These are phyloP conservation scores for Schizonepeta tenuifolia DNA, from an alignment of 257 asterid genomes.

Conservation along the genomic window DNA sequence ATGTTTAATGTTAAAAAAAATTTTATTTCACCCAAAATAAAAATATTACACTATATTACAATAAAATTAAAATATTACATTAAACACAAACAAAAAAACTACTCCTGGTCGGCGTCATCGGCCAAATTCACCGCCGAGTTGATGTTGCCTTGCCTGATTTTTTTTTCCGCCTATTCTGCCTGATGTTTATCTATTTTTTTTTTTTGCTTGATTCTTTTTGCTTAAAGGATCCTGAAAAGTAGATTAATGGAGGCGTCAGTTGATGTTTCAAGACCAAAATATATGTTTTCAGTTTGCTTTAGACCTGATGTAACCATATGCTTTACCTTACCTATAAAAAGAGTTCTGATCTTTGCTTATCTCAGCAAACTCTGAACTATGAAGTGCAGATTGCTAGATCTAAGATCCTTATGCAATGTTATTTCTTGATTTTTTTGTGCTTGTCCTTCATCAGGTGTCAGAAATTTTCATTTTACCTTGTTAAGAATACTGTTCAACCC, in stretches of 20 bases:
- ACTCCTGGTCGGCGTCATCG: too few relatives aligned
- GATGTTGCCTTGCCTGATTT: too few relatives aligned
- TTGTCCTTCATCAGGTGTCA: not conserved
- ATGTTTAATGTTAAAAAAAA: too few relatives aligned
- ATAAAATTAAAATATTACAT: too few relatives aligned
- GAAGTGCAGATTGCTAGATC: not conserved
- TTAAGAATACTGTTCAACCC: not conserved
- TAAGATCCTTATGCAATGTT: not conserved
- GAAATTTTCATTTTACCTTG: not conserved
- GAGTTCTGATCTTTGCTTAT: not conserved
- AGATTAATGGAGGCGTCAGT: not conserved
- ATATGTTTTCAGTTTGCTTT: not conserved
- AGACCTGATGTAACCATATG: not conserved
- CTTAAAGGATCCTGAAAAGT: not conserved
- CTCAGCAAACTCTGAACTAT: not conserved
- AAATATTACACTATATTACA: too few relatives aligned
- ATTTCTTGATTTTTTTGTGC: not conserved
- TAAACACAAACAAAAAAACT: too few relatives aligned
- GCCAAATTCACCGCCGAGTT: too few relatives aligned
- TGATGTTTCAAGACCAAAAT: not conserved
- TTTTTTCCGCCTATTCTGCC: too few relatives aligned
- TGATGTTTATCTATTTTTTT: too few relatives aligned
- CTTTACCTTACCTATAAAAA: not conserved
- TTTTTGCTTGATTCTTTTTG: too few relatives aligned
- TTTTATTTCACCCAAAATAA: too few relatives aligned